Evolutionary conservation across 176 grass and related monocot species (phyloP), one percentile per base, ranked within the genome.

Genomic region (Aegilops longissima): DNA sequence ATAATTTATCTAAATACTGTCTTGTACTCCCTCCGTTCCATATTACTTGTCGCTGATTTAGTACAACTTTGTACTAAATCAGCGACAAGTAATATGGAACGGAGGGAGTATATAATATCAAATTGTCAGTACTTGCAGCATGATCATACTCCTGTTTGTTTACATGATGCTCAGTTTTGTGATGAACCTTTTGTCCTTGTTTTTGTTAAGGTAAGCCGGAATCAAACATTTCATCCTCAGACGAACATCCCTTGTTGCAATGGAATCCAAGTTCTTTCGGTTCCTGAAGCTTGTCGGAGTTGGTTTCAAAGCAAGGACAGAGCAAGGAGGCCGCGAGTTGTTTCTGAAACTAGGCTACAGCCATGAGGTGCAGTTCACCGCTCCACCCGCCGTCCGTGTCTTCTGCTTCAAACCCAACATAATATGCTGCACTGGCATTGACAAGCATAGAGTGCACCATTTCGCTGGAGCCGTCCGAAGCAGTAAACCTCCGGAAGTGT

Each of bases 381-480:
- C 91, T 45, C 92, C 92, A 68, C 92, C 92, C 10, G 88, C 88
- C 4, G 94, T 97, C 66, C 80, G 88, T 0, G 92, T 90, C 38
- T 97, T 97, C 85, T 97, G 92, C 83, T 92, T 97, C 42, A 94
- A 89, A 49, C 80, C 88, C 61, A 94, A 94, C 70, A 36, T 94
- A 72, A 92, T 97, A 35, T 92, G 90, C 21, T 94, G 88, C 29
- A 77, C 83, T 0, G 92, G 92, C 4, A 87, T 97, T 0, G 83
- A 92, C 66, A 87, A 90, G 86, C 66, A 92, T 0, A 66, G 88
- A n/a, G 90, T 90, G 2, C 83, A 94, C 80, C 86, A 87, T 23
- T 97, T 97, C 64, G 92, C 90, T 0, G 90, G 88, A 2, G 88
- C 92, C 7, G 90, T 97, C 25, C 85, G 94, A 8, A 82, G 64